Evolutionary conservation across 1,139 yeast genomes (phyloP), one percentile per base, ranked within the genome.

Genomic region (Petasospora fabianii): DNA sequence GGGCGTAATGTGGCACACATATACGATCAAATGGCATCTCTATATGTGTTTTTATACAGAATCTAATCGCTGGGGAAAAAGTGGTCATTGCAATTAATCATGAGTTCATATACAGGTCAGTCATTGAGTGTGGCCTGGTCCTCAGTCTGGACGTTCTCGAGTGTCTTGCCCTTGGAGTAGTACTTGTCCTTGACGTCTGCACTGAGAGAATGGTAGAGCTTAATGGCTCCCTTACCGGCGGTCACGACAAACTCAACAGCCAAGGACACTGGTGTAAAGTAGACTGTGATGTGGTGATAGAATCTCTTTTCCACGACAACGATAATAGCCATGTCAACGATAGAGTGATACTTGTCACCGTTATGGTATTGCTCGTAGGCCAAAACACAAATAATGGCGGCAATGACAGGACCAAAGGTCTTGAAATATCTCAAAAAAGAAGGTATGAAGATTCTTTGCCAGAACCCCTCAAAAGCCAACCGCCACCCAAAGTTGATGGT

Each of bases 81-180:
- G 22, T 20, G 22, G 22, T n/a, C n/a, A n/a, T n/a, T n/a, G n/a
- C n/a, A n/a, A n/a, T n/a, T n/a, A n/a, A n/a, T 20, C 22, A 10
- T 20, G 10, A 20, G 22, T 20, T 20, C 9, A 20, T 20, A 10
- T 20, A 20, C 22, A 8, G 10, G 10, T 20, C 22, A 20, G 7
- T 10, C 10, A 20, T 7, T 20, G 22, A 10, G 9, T 20, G 22
- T 20, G 22, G 22, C 22, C 13, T 8, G 22, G 4, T 34, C 37
- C 3, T 14, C 33, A 3, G 14, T 6, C 7, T 27, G 19, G 12
- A 32, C 64, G 54, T 80, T 82, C 44, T 77, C 77, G 39, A 82
- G 66, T 2, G 81, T 74, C 51, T 79, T 73, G 1, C 84, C 85
- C 43, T 71, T 71, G 10, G 78, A 77, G 50, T 78, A 82, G 46